Percentiles rank a stretch among this genome's conserved stretches.
phyloP scores from a whole-genome alignment of 306 rosid genomes.

The Hippophae rhamnoides region DNA sequence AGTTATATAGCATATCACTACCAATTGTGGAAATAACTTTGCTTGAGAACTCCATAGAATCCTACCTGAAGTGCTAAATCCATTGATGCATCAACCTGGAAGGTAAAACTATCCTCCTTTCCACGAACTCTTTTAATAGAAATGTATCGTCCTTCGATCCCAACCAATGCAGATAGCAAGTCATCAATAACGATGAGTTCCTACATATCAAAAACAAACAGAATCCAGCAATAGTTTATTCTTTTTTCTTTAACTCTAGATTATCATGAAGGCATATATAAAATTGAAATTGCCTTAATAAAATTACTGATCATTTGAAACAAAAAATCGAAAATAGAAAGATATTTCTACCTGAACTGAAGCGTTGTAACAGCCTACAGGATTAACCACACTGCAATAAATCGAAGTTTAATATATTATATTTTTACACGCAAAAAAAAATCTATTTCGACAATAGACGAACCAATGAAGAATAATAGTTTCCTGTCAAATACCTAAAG shows the following conservation, averaged over 20 bases:
- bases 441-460: neutral
- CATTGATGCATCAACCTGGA: conserved; percentile 77
- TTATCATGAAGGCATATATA: neutral
- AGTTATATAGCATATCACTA: neutral
- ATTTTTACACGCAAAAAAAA: too few relatives aligned
- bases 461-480: neutral
- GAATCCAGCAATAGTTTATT: neutral
- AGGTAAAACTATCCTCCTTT: conserved; percentile 44
- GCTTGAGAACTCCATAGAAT: conserved; percentile 5
- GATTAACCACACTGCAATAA: conserved; percentile 28
- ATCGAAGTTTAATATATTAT: neutral
- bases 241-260: neutral
- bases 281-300: neutral
- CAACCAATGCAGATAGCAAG: conserved; percentile 77
- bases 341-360: conserved; percentile 58
- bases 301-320: neutral
- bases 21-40: neutral
- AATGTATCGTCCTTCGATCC: conserved; percentile 79
- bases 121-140: conserved; percentile 54
- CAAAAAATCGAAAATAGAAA: neutral
- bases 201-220: conserved; percentile 23
- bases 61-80: conserved; percentile 93
- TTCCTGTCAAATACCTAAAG: conserved; percentile 19
- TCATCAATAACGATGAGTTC: conserved; percentile 94
- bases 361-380: conserved; percentile 66